Base-by-base conservation (phyloP, 1,139 yeast genomes). In the Wickerhamomyces sp. region DNA sequence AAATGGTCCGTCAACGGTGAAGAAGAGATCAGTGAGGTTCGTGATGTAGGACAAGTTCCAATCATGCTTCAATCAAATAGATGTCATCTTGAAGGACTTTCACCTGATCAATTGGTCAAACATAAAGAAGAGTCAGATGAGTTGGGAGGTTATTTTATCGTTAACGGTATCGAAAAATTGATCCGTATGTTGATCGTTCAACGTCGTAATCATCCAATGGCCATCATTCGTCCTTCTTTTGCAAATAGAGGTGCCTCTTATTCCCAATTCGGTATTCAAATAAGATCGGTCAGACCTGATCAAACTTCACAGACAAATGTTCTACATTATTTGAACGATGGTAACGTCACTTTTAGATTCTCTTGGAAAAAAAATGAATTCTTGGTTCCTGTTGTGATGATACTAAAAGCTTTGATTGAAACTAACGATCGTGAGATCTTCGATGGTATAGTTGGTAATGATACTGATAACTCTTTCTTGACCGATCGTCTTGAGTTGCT, bases 231-330 rank as follows among this genome's bases (percentile, higher is more conserved):
- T 66, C 94, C 96, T 23, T 84, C 95, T 14, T 91, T 91, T 57
- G 82, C 82, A 35, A 88, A 88, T 64, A 82, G 98, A 70, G 99
- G 98, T 51, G 83, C 91, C 12, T 64, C 88, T 7, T 91, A 93
- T 64, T 70, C 96, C 32, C 78, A 81, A 46, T 93, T 64, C 51
- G 99, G 98, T 78, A 77, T 91, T 41, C 97, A 89, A 66, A 84
- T 91, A 43, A 77, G 99, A 64, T 77, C 84, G 46, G 96, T 88
- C 6, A 78, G 98, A 57, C 95, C 95, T 4, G 99, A 93, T 61
- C 97, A 91, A 65, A 85, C 96, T 11, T 88, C 98, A 13, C 97
- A 89, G 64, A 88, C 98, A 4, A 91, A 91, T 55, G 97, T 91
- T 8, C 70, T 91, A 58, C 99, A 93, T 62, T 91, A 93, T 59